Conservation (phyloP, 768 basidiomycete genomes). For the Hericium alpestre region DNA sequence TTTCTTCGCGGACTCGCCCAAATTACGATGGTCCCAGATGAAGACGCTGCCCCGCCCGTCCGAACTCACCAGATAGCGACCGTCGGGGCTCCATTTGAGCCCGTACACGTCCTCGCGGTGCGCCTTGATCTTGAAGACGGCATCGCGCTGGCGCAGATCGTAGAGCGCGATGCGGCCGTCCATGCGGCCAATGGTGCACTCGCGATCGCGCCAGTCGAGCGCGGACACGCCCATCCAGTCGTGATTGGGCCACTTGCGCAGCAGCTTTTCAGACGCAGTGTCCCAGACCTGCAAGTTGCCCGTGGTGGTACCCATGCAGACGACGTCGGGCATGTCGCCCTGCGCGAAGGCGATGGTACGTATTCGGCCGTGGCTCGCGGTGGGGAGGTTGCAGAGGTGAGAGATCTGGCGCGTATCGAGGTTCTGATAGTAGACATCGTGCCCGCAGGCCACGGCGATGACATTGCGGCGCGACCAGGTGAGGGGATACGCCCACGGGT, state of each 20-base stretch:
- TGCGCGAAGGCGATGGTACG: slow-evolving; percentile 44
- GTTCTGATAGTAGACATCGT: slow-evolving; percentile 53
- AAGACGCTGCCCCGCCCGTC: slow-evolving; percentile 32
- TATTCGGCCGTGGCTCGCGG: slow-evolving; percentile 26
- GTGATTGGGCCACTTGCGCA: slow-evolving; percentile 25
- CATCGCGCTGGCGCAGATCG: slow-evolving; percentile 24
- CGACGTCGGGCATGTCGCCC: slow-evolving; percentile 26
- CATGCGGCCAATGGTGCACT: slow-evolving; percentile 29
- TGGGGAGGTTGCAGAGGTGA: slow-evolving; percentile 34
- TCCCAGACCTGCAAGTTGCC: slow-evolving; percentile 51
- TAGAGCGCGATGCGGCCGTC: slow-evolving; percentile 28
- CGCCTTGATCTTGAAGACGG: slow-evolving; percentile 20
- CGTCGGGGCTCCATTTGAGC: slow-evolving; percentile 32
- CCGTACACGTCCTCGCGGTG: slow-evolving; percentile 27
- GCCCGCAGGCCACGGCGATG: slow-evolving; percentile 53
- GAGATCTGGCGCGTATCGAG: slow-evolving; percentile 43
- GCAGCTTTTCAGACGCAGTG: slow-evolving; percentile 21
- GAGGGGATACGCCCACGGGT: slow-evolving; percentile 47
- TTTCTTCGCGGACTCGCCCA: slow-evolving; percentile 17
- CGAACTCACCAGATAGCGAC: slow-evolving; percentile 29
- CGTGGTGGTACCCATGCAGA: slow-evolving; percentile 42
- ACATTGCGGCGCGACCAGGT: slow-evolving; percentile 49
- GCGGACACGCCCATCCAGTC: slow-evolving; percentile 27
- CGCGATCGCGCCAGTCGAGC: slow-evolving; percentile 21
- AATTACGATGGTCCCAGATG: slow-evolving; percentile 32